Evolutionary conservation across 331 rosid genomes (phyloP).

Genomic region (Stylosanthes scabra): DNA sequence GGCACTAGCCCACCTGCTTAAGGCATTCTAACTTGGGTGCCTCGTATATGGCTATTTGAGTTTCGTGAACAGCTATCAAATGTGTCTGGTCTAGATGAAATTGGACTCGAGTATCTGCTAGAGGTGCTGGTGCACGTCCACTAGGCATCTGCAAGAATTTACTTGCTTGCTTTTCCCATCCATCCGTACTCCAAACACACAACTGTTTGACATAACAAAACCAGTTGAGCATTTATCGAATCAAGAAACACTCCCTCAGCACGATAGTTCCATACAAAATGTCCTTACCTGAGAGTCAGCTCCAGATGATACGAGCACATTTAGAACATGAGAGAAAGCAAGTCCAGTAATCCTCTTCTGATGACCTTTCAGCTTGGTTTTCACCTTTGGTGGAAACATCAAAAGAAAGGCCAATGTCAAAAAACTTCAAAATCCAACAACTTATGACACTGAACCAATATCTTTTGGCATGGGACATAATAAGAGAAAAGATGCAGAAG

Average conservation of each 20-base stretch:
- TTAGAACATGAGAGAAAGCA: constrained; percentile 84
- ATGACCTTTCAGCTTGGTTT: constrained; percentile 95
- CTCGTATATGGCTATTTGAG: constrained; percentile 92
- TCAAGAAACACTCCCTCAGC: constrained; percentile 23
- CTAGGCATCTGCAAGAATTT: constrained; percentile 75
- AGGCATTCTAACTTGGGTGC: constrained; percentile 93
- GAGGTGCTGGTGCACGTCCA: constrained; percentile 79
- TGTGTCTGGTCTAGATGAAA: constrained; percentile 93
- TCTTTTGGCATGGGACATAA: constrained; percentile 22
- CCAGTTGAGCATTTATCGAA: neutral
- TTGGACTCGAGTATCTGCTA: constrained; percentile 92
- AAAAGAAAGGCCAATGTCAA: constrained; percentile 12
- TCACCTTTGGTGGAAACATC: constrained; percentile 68
- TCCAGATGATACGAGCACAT: constrained; percentile 98
- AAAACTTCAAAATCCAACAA: neutral
- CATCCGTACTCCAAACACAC: constrained; percentile 97
- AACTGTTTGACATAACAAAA: constrained; percentile 59
- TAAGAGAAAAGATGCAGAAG: neutral
- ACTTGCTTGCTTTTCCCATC: constrained; percentile 90
- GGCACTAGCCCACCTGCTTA: constrained; percentile 69
- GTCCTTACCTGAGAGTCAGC: constrained; percentile 97
- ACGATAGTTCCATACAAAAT: constrained; percentile 20
- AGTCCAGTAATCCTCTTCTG: constrained; percentile 99
- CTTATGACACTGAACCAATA: constrained; percentile 22
- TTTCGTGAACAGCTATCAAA: constrained; percentile 89